Evolutionary conservation across 495 filamentous ascomycete species (phyloP), one percentile per base, ranked within the genome.

Genomic region (Hypomontagnella submonticulosa): DNA sequence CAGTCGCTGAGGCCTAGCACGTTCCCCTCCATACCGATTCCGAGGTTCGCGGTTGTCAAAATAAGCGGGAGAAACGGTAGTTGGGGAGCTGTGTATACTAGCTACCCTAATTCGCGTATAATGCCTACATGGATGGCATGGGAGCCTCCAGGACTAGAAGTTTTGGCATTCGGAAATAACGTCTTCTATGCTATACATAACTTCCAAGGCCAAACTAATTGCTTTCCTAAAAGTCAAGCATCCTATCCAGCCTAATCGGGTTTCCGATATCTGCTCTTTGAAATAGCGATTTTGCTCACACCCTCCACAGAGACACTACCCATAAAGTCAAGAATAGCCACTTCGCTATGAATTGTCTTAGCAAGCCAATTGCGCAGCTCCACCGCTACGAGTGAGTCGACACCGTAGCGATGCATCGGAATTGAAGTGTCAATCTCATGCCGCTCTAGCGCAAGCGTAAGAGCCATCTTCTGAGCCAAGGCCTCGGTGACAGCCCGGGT

Each of bases 361-460:
- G 71, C 69, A 63, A 79, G 70, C 76, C 76, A 79, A 40, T 76
- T 75, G 0, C 74, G 63, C n/a, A 79, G 67, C 56, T 79, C 77
- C 42, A 78, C 73, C 1, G 75, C 75, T 9, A 79, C 77, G 32
- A 79, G 57, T 4, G 76, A 78, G 46, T 78, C 77, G n/a, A 78
- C 63, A 9, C 77, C 76, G 36, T 73, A 56, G 7, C 70, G 67
- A 16, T 65, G 42, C 12, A 76, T 64, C 12, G 76, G 63, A 13
- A 69, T 71, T 11, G 57, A 67, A 3, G 63, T 67, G 52, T 77
- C 75, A 68, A 79, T 76, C 36, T 77, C 74, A 37, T 77, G 70
- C 15, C 68, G 8, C 3, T 54, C 57, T 4, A 77, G 67, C 3
- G 70, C 66, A 7, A 78, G 61, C 0, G 73, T 58, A 16, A 69